phyloP scores from a whole-genome alignment of 1,284 basidiomycete genomes.

The Leccinum huronense region DNA sequence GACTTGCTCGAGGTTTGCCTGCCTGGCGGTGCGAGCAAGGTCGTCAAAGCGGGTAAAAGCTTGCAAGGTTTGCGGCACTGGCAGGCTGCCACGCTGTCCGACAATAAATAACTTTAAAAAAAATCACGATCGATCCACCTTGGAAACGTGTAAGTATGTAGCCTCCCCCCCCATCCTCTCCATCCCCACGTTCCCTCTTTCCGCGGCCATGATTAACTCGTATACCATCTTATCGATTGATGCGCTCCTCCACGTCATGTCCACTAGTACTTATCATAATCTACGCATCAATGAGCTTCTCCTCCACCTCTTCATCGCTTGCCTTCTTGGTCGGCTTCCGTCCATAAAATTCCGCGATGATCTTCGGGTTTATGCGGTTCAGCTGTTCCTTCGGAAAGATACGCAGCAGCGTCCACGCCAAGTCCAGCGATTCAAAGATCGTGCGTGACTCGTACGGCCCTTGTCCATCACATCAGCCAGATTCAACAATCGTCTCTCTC shows the following conservation, averaged over 20 bases:
- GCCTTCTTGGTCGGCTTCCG: conserved; percentile 72
- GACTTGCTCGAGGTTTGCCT: conserved; percentile 28
- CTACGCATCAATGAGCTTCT: conserved; percentile 60
- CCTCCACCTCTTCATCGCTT: conserved; percentile 51
- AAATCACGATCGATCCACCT: conserved; percentile 25
- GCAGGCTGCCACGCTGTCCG: conserved; percentile 38
- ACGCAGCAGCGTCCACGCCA: conserved; percentile 95
- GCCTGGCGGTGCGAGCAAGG: conserved; percentile 29
- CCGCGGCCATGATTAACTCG: conserved; percentile 11
- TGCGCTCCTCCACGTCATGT: conserved; percentile 2
- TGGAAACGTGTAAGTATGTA: conserved; percentile 19
- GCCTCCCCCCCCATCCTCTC: conserved; percentile 4
- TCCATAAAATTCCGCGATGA: conserved; percentile 83
- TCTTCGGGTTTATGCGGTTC: conserved; percentile 93
- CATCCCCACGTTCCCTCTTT: conserved; percentile 24
- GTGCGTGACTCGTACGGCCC: conserved; percentile 94
- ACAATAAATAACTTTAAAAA: conserved; percentile 19
- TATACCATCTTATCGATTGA: conserved; percentile 22
- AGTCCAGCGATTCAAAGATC: conserved; percentile 96
- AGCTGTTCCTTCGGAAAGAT: conserved; percentile 99
- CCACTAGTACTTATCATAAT: conserved; percentile 15
- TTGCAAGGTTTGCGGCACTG: conserved; percentile 24
- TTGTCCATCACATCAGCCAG: conserved; percentile 32
- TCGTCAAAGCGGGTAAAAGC: conserved; percentile 26
- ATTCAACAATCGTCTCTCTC: background rate